These are phyloP conservation scores for Microsporum audouinii DNA, from an alignment of 2,329 filamentous ascomycete genomes.

Conservation along the genomic window DNA sequence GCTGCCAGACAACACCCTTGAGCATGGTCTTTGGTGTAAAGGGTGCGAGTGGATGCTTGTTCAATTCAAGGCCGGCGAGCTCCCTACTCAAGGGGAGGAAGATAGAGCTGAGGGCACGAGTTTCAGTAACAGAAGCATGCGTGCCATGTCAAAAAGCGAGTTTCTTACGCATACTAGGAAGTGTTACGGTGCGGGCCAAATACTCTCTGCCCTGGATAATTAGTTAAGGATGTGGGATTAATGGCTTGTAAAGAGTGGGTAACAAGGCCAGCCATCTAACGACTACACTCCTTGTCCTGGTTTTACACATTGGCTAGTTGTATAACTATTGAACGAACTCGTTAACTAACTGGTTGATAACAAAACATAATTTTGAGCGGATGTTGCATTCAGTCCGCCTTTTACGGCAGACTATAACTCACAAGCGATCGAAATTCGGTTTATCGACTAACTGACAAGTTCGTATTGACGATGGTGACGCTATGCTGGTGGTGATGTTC, in stretches of 20 bases:
- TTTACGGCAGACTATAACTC: no score
- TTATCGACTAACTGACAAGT: no score
- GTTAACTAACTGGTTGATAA: no score
- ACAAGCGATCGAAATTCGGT: no score
- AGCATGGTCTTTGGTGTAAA: neutral
- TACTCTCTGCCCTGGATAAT: neutral
- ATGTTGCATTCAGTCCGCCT: no score
- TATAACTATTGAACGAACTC: no score
- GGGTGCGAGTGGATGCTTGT: neutral
- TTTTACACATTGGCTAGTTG: no score
- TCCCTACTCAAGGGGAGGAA: neutral
- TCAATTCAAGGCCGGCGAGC: neutral
- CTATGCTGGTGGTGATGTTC: no score
- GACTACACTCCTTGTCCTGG: no score
- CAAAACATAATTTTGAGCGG: no score
- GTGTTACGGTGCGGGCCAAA: neutral
- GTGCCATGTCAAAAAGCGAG: neutral
- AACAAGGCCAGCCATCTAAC: no score
- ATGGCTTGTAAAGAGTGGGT: neutral
- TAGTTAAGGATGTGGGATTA: neutral
- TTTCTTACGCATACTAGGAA: neutral
- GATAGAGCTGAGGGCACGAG: neutral
- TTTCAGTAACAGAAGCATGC: neutral
- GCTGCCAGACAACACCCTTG: neutral
- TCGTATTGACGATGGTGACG: no score